These are phyloP conservation scores for Pugionium dolabratum DNA, from an alignment of 345 rosid species.

Conservation along the genomic window DNA sequence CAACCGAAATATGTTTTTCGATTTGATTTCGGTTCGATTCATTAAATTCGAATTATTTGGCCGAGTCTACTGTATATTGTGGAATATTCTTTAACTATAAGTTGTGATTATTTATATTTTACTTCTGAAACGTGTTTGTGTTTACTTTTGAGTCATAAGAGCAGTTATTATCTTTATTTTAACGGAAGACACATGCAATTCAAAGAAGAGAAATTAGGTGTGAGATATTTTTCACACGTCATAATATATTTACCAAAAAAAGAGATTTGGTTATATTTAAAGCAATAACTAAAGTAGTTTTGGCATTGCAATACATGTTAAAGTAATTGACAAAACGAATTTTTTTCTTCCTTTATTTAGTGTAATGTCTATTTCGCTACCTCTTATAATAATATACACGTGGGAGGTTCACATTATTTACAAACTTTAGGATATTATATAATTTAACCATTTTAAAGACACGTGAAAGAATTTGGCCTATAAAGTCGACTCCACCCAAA, in stretches of 20 bases:
- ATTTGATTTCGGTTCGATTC: too few relatives aligned
- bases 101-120: not conserved
- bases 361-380: constrained; percentile 32
- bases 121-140: constrained; percentile 1
- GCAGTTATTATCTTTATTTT: too few relatives aligned
- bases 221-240: constrained; percentile 5
- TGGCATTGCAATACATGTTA: constrained; percentile 25
- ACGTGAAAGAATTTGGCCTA: constrained; percentile 36
- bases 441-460: constrained; percentile 33
- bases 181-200: constrained; percentile 6
- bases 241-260: constrained; percentile 26
- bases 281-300: constrained; percentile 19
- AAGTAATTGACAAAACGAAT: constrained; percentile 36
- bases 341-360: constrained; percentile 23
- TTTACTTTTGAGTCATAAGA: constrained; percentile 1
- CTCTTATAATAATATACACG: constrained; percentile 20
- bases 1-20: too few relatives aligned
- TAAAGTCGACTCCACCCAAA: constrained; percentile 24
- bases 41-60: too few relatives aligned
- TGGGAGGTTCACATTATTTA: constrained; percentile 25
- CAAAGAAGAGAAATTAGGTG: constrained; percentile 32
- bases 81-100: not conserved
- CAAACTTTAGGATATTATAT: not conserved
- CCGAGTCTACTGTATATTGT: too few relatives aligned
- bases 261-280: constrained; percentile 8